Percentiles rank a stretch among this genome's conserved stretches.
Conservation (phyloP, 176 grass and related monocot species). For the Microstegium vimineum region DNA sequence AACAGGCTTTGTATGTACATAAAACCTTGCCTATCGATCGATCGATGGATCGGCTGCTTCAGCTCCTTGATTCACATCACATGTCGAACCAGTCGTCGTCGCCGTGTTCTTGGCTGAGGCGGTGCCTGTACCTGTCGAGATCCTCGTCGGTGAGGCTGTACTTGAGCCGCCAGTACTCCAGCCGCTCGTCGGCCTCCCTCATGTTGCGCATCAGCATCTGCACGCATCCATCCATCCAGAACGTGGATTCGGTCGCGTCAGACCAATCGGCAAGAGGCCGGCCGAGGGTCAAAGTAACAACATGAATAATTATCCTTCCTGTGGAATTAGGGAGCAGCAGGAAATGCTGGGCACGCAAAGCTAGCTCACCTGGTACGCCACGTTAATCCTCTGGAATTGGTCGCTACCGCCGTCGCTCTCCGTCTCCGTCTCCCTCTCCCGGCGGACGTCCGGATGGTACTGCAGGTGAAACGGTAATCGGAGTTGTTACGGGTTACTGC, state of each 20-base stretch:
- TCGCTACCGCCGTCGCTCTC: background rate
- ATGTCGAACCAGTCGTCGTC: constrained; percentile 38
- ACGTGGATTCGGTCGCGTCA: too few relatives aligned
- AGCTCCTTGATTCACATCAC: background rate
- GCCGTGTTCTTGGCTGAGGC: constrained; percentile 16
- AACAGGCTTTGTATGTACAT: background rate
- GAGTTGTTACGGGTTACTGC: background rate
- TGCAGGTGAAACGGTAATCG: background rate
- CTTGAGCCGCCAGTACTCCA: constrained; percentile 42
- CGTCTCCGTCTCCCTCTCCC: background rate
- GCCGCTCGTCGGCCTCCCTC: constrained; percentile 39
- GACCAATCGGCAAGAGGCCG: too few relatives aligned
- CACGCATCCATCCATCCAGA: background rate
- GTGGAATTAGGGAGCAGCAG: too few relatives aligned
- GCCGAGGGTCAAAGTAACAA: too few relatives aligned
- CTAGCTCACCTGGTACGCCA: constrained; percentile 33
- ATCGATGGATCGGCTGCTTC: too few relatives aligned
- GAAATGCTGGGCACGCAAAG: too few relatives aligned
- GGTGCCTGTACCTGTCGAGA: constrained; percentile 30
- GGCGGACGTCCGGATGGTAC: constrained; percentile 40
- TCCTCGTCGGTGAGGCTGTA: constrained; percentile 41
- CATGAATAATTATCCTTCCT: too few relatives aligned
- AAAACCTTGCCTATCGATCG: background rate
- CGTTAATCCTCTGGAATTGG: constrained; percentile 43
- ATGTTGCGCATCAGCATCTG: constrained; percentile 38